Percentiles rank a stretch among this genome's conserved stretches.
phyloP scores from a whole-genome alignment of 805 yeast species.

The Kazachstania taianensis region DNA sequence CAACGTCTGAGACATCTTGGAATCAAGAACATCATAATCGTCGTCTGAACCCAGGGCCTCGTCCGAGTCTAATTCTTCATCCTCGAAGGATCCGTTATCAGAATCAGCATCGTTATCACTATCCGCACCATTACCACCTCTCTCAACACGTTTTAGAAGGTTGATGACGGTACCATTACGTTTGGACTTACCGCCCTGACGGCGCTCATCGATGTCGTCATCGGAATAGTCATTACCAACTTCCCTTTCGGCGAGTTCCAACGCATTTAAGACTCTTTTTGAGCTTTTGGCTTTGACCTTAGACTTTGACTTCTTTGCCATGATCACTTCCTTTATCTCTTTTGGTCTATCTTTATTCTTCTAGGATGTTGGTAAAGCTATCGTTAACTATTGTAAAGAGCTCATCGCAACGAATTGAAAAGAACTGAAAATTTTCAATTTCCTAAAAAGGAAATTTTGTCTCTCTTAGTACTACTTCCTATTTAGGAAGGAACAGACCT shows the following conservation, averaged over 20 bases:
- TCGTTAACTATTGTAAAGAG: not conserved
- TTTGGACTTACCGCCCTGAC: constrained; percentile 8
- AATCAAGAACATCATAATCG: constrained; percentile 51
- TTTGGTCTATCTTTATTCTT: no score
- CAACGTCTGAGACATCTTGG: constrained; percentile 59
- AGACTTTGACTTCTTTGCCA: constrained; percentile 23
- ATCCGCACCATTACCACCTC: constrained; percentile 4
- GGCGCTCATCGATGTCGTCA: constrained; percentile 24
- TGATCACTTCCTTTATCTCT: no score
- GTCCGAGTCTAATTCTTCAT: constrained; percentile 72
- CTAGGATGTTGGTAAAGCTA: no score
- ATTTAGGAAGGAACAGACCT: no score
- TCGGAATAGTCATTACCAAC: constrained; percentile 23
- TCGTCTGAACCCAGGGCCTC: constrained; percentile 82
- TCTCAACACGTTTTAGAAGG: constrained; percentile 21
- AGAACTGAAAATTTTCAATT: not conserved
- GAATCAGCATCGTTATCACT: constrained; percentile 16
- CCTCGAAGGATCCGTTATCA: constrained; percentile 34
- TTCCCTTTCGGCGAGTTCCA: constrained; percentile 39
- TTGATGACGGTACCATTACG: constrained; percentile 33
- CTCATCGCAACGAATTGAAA: constrained; percentile 4
- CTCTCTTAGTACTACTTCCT: no score
- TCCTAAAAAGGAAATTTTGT: not conserved
- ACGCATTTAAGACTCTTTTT: constrained; percentile 39
- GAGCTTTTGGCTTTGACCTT: constrained; percentile 22